Conservation (phyloP, 805 yeast species). For the Schwanniomyces pseudopolymorphus region DNA sequence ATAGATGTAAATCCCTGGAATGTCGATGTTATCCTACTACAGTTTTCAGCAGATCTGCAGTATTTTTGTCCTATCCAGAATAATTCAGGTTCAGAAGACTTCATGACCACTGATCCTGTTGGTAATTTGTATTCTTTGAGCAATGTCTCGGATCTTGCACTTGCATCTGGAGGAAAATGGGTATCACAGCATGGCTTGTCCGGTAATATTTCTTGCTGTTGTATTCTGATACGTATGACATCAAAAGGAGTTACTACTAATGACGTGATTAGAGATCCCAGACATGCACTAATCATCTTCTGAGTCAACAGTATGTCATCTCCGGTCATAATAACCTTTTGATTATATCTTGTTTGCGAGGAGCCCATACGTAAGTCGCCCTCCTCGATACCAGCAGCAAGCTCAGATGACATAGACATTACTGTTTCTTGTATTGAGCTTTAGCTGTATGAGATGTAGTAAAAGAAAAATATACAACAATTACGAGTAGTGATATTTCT, state of each 20-base stretch:
- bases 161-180: conserved; percentile 23
- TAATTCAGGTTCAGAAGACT: conserved; percentile 26
- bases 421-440: not conserved
- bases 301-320: conserved; percentile 50
- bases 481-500: not conserved
- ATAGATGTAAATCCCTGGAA: conserved; percentile 71
- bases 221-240: conserved; percentile 73
- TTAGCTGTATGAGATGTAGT: not conserved
- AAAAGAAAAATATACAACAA: not conserved
- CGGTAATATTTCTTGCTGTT: conserved; percentile 68
- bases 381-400: conserved; percentile 41
- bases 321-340: not conserved
- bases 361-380: conserved; percentile 14
- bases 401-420: conserved; percentile 41
- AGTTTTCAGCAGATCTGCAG: conserved; percentile 36
- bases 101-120: conserved; percentile 34
- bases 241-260: conserved; percentile 78
- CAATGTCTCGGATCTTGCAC: conserved; percentile 29
- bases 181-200: conserved; percentile 25
- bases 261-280: conserved; percentile 73
- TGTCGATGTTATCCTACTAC: conserved; percentile 64
- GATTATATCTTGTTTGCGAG: not conserved
- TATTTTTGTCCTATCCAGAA: conserved; percentile 36
- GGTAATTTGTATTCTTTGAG: conserved; percentile 8
- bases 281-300: conserved; percentile 75